These are phyloP conservation scores for Gastrodia elata DNA, from an alignment of 106 monocot genomes.

Conservation along the genomic window DNA sequence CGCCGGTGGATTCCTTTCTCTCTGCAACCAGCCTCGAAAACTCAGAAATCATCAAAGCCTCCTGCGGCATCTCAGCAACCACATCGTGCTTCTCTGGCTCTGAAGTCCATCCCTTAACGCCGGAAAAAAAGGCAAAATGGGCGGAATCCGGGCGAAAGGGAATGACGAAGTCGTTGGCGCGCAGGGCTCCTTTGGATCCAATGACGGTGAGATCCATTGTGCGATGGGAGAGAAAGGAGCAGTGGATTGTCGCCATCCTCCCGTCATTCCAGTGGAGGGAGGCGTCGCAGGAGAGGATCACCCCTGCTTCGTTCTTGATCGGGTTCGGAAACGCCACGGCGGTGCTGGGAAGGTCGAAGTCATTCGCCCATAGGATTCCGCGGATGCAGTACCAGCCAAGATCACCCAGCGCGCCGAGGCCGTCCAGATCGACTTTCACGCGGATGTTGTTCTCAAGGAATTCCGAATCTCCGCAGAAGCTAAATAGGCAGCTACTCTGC, in stretches of 20 bases:
- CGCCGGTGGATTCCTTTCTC: slow-evolving; percentile 26
- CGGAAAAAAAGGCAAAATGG: slow-evolving; percentile 22
- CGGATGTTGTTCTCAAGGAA: slow-evolving; percentile 75
- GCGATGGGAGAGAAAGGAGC: slow-evolving; percentile 56
- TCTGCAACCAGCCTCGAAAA: slow-evolving; percentile 47
- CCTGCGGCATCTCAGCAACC: slow-evolving; percentile 49
- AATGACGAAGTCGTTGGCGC: too few relatives aligned
- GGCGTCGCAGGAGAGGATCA: slow-evolving; percentile 50
- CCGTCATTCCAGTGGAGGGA: slow-evolving; percentile 58
- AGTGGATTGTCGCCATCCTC: slow-evolving; percentile 47
- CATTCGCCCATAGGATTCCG: slow-evolving; percentile 51
- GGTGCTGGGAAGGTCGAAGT: slow-evolving; percentile 50
- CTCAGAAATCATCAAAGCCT: slow-evolving; percentile 66
- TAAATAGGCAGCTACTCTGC: slow-evolving; percentile 50
- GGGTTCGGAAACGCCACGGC: slow-evolving; percentile 31
- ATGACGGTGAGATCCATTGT: slow-evolving; percentile 38
- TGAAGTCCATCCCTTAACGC: too few relatives aligned
- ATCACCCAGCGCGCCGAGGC: slow-evolving; percentile 73
- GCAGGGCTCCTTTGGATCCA: slow-evolving; percentile 57
- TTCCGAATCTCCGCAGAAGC: slow-evolving; percentile 25
- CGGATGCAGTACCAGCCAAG: slow-evolving; percentile 81
- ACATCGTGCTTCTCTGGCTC: slow-evolving; percentile 46
- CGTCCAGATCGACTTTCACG: slow-evolving; percentile 75
- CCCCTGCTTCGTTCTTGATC: slow-evolving; percentile 44
- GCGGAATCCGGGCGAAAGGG: slow-evolving; percentile 55